These are phyloP conservation scores for Fabrea salina DNA, from an alignment of 169 alveolate genomes.

Conservation along the genomic window DNA sequence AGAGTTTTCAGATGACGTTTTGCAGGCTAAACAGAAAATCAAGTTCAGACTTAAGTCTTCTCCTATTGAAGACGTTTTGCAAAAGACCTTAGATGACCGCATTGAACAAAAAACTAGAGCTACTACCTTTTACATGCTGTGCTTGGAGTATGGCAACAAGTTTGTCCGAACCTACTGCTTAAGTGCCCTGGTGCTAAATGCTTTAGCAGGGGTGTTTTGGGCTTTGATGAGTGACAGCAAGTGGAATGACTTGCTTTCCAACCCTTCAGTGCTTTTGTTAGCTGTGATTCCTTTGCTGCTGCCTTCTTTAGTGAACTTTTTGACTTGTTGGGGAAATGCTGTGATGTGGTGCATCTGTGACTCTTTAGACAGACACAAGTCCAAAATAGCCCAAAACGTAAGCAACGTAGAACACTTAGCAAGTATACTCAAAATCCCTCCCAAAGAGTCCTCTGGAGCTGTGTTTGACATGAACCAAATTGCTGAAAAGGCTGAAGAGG, in stretches of 20 bases:
- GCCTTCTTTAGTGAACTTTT: conserved; percentile 7
- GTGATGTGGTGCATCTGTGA: conserved; percentile 28
- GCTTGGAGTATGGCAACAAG: background rate
- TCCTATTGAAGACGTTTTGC: background rate
- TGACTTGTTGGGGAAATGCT: conserved; percentile 29
- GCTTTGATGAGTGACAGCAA: background rate
- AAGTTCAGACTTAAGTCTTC: background rate
- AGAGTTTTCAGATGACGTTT: background rate
- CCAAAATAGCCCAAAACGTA: background rate
- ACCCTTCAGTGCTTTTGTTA: conserved; percentile 3
- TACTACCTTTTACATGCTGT: conserved; percentile 5
- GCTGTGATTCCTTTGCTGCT: background rate
- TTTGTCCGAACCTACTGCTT: background rate
- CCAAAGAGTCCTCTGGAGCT: background rate
- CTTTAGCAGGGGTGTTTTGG: background rate
- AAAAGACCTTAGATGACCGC: background rate
- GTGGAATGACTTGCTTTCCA: background rate
- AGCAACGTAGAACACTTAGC: background rate
- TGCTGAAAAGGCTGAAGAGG: conserved; percentile 17
- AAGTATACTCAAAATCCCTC: background rate
- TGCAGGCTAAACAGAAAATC: background rate
- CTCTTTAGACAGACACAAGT: background rate
- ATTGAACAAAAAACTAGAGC: background rate
- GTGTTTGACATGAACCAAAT: background rate
- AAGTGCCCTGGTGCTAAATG: background rate